Conservation (phyloP, 495 filamentous ascomycete species). For the Cryomyces minteri region DNA sequence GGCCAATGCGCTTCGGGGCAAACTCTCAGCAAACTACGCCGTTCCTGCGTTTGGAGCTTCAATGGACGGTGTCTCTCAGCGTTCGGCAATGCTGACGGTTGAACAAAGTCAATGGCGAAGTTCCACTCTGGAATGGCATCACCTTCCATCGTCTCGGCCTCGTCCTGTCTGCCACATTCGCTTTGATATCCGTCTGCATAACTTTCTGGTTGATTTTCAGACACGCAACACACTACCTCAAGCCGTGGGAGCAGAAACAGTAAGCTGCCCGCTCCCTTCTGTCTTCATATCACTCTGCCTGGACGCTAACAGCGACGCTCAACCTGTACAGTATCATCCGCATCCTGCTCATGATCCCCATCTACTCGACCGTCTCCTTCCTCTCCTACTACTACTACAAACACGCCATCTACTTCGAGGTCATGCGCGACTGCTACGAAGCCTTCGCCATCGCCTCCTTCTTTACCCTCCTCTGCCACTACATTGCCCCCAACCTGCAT, state of each 20-base stretch:
- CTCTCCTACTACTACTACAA: slow-evolving; percentile 61
- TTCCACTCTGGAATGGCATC: slow-evolving; percentile 14
- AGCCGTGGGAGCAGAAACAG: slow-evolving; percentile 70
- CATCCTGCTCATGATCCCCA: slow-evolving; percentile 78
- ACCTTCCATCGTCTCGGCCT: slow-evolving; percentile 37
- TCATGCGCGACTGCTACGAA: slow-evolving; percentile 76
- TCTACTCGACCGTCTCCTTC: slow-evolving; percentile 66
- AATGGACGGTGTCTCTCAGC: too few relatives aligned
- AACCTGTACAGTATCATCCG: slow-evolving; percentile 49
- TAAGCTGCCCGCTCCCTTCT: slow-evolving; percentile 13
- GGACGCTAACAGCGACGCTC: neutral
- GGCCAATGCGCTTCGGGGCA: too few relatives aligned
- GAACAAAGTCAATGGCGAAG: slow-evolving; percentile 2
- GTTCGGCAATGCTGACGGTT: too few relatives aligned
- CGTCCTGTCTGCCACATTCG: slow-evolving; percentile 30
- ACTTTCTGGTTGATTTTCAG: slow-evolving; percentile 49
- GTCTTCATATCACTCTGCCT: neutral
- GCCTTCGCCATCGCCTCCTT: slow-evolving; percentile 83
- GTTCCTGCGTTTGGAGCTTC: too few relatives aligned
- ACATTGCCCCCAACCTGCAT: slow-evolving; percentile 62
- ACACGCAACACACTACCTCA: slow-evolving; percentile 71
- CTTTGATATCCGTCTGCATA: slow-evolving; percentile 33
- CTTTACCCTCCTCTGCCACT: slow-evolving; percentile 76
- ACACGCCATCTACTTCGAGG: slow-evolving; percentile 66
- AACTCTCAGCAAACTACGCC: too few relatives aligned